These are phyloP conservation scores for Phytophthora idaei DNA, from an alignment of 352 stramenopile species.

Conservation along the genomic window DNA sequence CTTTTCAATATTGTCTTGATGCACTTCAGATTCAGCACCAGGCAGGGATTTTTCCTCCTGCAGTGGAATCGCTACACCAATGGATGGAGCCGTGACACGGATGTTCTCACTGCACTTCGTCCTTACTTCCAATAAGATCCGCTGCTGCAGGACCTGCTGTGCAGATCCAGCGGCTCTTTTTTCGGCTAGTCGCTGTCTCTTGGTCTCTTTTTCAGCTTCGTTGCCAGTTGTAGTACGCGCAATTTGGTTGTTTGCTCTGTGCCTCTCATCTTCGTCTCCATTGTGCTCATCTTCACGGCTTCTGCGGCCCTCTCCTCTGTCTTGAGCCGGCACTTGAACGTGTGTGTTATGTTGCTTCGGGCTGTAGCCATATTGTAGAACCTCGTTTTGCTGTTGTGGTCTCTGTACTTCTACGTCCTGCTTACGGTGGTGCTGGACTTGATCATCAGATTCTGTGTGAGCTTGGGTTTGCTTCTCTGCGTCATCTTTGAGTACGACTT, in stretches of 20 bases:
- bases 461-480: not conserved
- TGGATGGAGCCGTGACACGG: not conserved
- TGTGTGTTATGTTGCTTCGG: not conserved
- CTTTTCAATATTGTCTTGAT: too few species aligned
- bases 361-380: not conserved
- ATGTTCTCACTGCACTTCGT: slow-evolving; percentile 2
- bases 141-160: not conserved
- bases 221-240: slow-evolving; percentile 46
- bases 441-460: not conserved
- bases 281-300: not conserved
- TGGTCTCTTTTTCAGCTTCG: slow-evolving; percentile 10
- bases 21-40: not conserved
- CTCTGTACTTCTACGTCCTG: not conserved
- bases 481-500: not conserved
- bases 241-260: slow-evolving; percentile 43
- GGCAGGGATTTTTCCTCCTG: not conserved
- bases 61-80: not conserved
- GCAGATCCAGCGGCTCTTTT: not conserved
- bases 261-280: slow-evolving; percentile 27
- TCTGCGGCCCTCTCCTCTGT: not conserved
- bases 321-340: not conserved
- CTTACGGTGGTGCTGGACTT: not conserved
- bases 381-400: not conserved
- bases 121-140: not conserved
- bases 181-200: slow-evolving; percentile 6